A percentile compares a stretch with the other conserved stretches of the same genome.
Evolutionary conservation across 2,329 filamentous ascomycete species (phyloP).

Genomic region (Fusarium sp.): DNA sequence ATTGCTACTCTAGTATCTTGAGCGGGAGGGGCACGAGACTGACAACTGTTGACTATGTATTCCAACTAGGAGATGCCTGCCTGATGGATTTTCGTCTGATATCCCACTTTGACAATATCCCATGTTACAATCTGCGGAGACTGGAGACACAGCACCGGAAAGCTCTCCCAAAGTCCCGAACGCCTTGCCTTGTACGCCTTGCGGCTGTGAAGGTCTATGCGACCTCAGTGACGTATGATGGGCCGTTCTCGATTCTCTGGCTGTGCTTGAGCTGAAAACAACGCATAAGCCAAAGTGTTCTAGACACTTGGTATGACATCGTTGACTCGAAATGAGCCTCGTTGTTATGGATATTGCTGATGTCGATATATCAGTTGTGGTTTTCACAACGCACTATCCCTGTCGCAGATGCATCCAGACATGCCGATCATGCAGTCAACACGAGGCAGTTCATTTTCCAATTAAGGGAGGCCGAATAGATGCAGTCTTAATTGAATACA

Average conservation of each 20-base stretch:
- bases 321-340: conserved; percentile 18
- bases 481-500: conserved; percentile 27
- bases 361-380: conserved; percentile 15
- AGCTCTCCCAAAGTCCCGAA: conserved; percentile 13
- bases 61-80: conserved; percentile 17
- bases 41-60: conserved; percentile 15
- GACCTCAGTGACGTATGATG: conserved; percentile 45
- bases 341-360: background rate
- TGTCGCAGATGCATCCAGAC: conserved; percentile 31
- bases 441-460: conserved; percentile 17
- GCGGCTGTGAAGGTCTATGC: conserved; percentile 17
- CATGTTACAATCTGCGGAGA: conserved; percentile 22
- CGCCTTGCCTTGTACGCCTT: conserved; percentile 9
- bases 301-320: conserved; percentile 30
- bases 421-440: conserved; percentile 33
- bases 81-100: conserved; percentile 14
- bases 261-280: conserved; percentile 29
- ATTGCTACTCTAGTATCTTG: conserved; percentile 28
- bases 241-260: conserved; percentile 48
- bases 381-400: conserved; percentile 19
- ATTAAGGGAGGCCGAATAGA: conserved; percentile 5
- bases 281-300: conserved; percentile 34
- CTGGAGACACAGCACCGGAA: conserved; percentile 16
- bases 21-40: conserved; percentile 36
- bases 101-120: conserved; percentile 10